Evolutionary conservation across 352 stramenopile species (phyloP).

Genomic region (Phytophthora niederhauseri): DNA sequence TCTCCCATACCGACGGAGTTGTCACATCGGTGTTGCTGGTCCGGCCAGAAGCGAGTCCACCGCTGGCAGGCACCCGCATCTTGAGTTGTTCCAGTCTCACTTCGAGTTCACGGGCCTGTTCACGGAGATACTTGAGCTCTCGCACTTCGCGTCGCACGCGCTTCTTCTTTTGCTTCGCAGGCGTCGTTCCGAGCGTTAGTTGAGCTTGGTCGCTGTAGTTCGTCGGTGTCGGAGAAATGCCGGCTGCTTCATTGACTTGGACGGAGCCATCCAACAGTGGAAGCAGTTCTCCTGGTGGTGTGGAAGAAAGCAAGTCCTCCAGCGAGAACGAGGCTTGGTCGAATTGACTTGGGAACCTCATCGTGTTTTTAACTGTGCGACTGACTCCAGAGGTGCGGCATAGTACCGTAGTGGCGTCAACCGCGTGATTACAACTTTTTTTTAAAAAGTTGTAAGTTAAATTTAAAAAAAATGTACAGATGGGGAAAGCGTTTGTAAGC

Average conservation of each 20-base stretch:
- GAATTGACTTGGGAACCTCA: too few species aligned
- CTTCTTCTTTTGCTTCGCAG: slow-evolving; percentile 22
- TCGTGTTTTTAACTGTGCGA: too few species aligned
- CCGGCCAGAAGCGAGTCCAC: background rate
- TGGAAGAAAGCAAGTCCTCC: background rate
- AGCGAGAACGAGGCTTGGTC: background rate
- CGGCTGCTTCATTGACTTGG: too few species aligned
- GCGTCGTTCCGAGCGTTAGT: background rate
- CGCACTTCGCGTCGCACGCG: slow-evolving; percentile 19
- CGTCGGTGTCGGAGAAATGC: too few species aligned
- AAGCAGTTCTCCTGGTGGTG: background rate
- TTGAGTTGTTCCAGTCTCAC: slow-evolving; percentile 20
- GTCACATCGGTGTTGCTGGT: background rate
- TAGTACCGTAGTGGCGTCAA: too few species aligned
- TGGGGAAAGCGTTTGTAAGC: too few species aligned
- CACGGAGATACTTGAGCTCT: slow-evolving; percentile 14
- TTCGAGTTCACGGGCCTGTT: slow-evolving; percentile 17
- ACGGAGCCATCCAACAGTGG: too few species aligned
- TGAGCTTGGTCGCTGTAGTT: background rate
- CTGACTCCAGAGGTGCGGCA: too few species aligned
- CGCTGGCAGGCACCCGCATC: slow-evolving; percentile 1
- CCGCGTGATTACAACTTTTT: too few species aligned
- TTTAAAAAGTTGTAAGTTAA: too few species aligned
- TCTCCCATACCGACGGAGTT: slow-evolving; percentile 6
- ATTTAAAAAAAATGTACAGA: too few species aligned